Conservation (phyloP, 768 basidiomycete genomes). For the Boletus coccyginus region DNA sequence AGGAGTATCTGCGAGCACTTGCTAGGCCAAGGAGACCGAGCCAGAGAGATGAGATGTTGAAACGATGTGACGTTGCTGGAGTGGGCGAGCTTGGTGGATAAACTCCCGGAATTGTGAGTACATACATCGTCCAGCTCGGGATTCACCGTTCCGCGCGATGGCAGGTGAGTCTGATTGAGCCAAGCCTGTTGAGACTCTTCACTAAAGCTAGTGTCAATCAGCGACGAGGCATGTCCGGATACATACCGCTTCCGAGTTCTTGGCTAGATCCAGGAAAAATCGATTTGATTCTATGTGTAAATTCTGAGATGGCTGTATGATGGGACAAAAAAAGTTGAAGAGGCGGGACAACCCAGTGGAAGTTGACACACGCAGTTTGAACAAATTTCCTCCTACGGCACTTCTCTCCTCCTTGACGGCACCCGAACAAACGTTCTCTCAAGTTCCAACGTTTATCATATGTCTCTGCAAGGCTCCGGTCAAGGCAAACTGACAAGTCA, state of each 20-base stretch:
- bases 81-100: slow-evolving; percentile 77
- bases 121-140: neutral
- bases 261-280: neutral
- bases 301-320: neutral
- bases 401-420: neutral
- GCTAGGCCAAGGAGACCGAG: slow-evolving; percentile 56
- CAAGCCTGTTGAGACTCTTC: neutral
- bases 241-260: neutral
- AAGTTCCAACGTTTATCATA: neutral
- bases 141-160: neutral
- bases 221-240: neutral
- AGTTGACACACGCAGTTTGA: neutral
- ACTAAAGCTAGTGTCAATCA: neutral
- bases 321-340: neutral
- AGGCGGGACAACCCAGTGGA: too few species aligned
- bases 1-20: slow-evolving; percentile 64
- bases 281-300: neutral
- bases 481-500: too few species aligned
- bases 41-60: slow-evolving; percentile 68
- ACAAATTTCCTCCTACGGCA: neutral
- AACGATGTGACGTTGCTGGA: slow-evolving; percentile 70
- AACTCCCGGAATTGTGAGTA: slow-evolving; percentile 40
- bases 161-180: slow-evolving; percentile 1
- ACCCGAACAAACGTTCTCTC: too few species aligned
- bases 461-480: too few species aligned